Conservation (phyloP, 2,329 filamentous ascomycete species). For the Epichloe glyceriae region DNA sequence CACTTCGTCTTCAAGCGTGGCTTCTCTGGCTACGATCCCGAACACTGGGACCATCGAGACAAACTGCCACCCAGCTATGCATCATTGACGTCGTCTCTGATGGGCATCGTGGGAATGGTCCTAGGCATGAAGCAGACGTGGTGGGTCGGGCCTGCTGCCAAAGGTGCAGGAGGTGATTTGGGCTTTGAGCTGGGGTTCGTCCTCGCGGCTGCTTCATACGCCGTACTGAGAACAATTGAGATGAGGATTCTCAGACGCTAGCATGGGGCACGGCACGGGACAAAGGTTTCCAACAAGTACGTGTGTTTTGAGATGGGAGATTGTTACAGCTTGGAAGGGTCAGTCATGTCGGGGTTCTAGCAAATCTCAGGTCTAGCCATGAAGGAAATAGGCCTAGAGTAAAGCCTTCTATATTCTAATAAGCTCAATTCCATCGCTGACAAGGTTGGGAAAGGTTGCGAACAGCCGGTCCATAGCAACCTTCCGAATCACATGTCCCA, state of each 20-base stretch:
- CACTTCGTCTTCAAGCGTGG: constrained; percentile 56
- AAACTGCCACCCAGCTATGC: constrained; percentile 52
- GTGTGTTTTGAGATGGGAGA: too few relatives aligned
- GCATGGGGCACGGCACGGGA: too few relatives aligned
- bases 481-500: too few relatives aligned
- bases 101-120: constrained; percentile 52
- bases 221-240: constrained; percentile 32
- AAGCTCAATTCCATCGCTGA: too few relatives aligned
- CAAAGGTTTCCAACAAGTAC: too few relatives aligned
- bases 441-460: too few relatives aligned
- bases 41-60: constrained; percentile 42
- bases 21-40: constrained; percentile 43
- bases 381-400: too few relatives aligned
- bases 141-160: constrained; percentile 55
- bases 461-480: too few relatives aligned
- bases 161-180: constrained; percentile 35
- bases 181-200: constrained; percentile 50
- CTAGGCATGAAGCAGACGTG: constrained; percentile 59
- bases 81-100: constrained; percentile 47
- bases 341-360: too few relatives aligned
- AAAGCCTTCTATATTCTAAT: too few relatives aligned
- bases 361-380: too few relatives aligned
- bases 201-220: constrained; percentile 25
- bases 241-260: background rate
- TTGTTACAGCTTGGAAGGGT: too few relatives aligned